A percentile compares a stretch with the other conserved stretches of the same genome.
phyloP scores from a whole-genome alignment of 2,329 filamentous ascomycete genomes.

The Ilyonectria sp. region DNA sequence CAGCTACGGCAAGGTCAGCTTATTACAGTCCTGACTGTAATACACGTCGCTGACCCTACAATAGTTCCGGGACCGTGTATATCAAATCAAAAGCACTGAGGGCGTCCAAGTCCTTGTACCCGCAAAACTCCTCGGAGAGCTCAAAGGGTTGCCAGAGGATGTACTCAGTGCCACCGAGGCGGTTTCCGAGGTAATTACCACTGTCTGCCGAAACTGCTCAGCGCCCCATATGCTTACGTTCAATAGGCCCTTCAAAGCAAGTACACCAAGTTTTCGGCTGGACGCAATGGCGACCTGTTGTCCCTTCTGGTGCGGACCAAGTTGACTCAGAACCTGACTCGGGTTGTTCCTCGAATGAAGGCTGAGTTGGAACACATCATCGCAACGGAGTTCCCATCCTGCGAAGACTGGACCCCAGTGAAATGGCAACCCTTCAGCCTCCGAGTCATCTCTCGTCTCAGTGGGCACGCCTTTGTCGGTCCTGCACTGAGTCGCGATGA shows the following conservation, averaged over 20 bases:
- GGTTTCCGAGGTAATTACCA: slow-evolving; percentile 59
- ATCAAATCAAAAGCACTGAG: slow-evolving; percentile 67
- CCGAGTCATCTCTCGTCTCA: slow-evolving; percentile 66
- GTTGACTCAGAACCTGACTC: slow-evolving; percentile 63
- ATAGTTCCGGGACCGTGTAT: slow-evolving; percentile 64
- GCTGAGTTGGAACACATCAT: slow-evolving; percentile 63
- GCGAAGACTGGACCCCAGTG: slow-evolving; percentile 69
- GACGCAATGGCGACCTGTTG: slow-evolving; percentile 62
- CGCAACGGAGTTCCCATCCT: slow-evolving; percentile 64
- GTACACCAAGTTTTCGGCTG: slow-evolving; percentile 66
- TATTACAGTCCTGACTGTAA: neutral
- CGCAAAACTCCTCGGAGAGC: slow-evolving; percentile 59
- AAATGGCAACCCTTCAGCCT: slow-evolving; percentile 68
- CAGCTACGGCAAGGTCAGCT: slow-evolving; percentile 63
- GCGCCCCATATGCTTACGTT: slow-evolving; percentile 14
- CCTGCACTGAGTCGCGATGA: slow-evolving; percentile 65
- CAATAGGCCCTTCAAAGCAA: slow-evolving; percentile 64
- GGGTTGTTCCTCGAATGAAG: slow-evolving; percentile 62
- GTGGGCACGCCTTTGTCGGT: slow-evolving; percentile 69
- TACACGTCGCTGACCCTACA: slow-evolving; percentile 36
- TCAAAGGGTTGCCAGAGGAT: slow-evolving; percentile 65
- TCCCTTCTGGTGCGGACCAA: slow-evolving; percentile 62
- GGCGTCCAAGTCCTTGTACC: slow-evolving; percentile 65
- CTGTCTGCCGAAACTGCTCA: neutral
- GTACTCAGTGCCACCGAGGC: slow-evolving; percentile 64